Base-by-base conservation (phyloP, 129 eudicot species). In the Flaveria brownii region DNA sequence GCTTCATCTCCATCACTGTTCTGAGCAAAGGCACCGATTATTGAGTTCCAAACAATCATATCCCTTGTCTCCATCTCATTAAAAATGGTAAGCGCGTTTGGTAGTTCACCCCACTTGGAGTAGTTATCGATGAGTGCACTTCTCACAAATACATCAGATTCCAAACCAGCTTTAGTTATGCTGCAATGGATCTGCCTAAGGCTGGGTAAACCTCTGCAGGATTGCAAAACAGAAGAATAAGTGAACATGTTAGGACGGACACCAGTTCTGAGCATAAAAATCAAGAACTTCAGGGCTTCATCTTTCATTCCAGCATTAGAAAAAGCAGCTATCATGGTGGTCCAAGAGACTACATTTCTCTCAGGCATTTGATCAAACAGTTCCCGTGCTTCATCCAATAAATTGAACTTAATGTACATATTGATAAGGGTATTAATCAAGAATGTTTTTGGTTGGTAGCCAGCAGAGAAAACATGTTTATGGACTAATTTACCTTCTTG, bases 271-370 rank as follows among this genome's bases (percentile, higher is more conserved):
- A 82, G 81, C 96, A 90, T 88, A 72, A 84, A 81, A 72, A 88
- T 42, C 86, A 90, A 81, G 50, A 81, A 80, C 75, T 65, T 68
- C 76, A 86, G 16, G 17, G 93, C 88, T 62, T 88, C 74, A 5
- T 78, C 50, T 17, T 75, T 43, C 67, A 80, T 39, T 79, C 81
- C 76, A 10, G 89, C 82, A 63, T 84, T 88, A 25, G 89, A 64
- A 28, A 86, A 90, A 50, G 84, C 93, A 13, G 93, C 82, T 33
- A 90, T 88, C 88, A 90, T 88, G 4, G 93, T 90, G 13, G 96
- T 90, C 96, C 96, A 90, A 41, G 96, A 82, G 0, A 90, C 93
- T 25, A 90, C 91, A 85, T 88, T 90, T 76, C 84, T 90, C 22
- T 86, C 88, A 64, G 79, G 85, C 96, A 90, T 88, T 74, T 84